Conservation (phyloP, 1,284 basidiomycete genomes). For the Grifola frondosa region DNA sequence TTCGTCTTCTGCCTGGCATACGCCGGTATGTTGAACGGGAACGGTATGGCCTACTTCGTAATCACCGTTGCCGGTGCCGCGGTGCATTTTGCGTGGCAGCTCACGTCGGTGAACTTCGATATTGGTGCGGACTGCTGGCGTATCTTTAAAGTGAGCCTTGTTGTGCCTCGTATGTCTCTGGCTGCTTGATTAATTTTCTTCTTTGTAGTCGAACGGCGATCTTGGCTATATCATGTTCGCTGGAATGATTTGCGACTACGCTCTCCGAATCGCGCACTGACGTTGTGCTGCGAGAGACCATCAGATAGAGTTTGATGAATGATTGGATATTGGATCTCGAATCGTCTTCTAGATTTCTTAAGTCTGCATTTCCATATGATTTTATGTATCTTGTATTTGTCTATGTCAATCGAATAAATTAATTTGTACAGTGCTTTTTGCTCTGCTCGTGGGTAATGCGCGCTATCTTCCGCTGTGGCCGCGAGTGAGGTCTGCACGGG, state of each 20-base stretch:
- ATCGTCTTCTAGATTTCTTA: no score
- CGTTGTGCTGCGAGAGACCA: no score
- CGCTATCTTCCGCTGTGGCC: no score
- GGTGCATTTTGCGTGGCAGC: constrained; percentile 57
- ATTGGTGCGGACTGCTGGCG: constrained; percentile 56
- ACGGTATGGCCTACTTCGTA: constrained; percentile 52
- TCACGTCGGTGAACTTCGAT: constrained; percentile 50
- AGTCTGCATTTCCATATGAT: no score
- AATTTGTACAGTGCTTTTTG: no score
- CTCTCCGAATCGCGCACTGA: no score
- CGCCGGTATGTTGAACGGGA: constrained; percentile 49
- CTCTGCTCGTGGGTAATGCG: no score
- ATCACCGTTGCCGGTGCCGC: constrained; percentile 52
- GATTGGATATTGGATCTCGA: no score
- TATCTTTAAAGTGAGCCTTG: constrained; percentile 26
- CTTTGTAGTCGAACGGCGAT: constrained; percentile 37
- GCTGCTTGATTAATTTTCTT: background rate
- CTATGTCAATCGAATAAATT: no score
- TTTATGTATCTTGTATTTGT: no score
- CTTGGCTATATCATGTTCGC: constrained; percentile 51
- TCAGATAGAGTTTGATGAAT: no score
- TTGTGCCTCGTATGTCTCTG: background rate
- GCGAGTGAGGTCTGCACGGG: no score
- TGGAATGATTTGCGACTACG: constrained; percentile 46
- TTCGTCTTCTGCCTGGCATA: constrained; percentile 50